Evolutionary conservation across 1,284 basidiomycete genomes (phyloP), one percentile per base, ranked within the genome.

Genomic region (Moniliella sp.): DNA sequence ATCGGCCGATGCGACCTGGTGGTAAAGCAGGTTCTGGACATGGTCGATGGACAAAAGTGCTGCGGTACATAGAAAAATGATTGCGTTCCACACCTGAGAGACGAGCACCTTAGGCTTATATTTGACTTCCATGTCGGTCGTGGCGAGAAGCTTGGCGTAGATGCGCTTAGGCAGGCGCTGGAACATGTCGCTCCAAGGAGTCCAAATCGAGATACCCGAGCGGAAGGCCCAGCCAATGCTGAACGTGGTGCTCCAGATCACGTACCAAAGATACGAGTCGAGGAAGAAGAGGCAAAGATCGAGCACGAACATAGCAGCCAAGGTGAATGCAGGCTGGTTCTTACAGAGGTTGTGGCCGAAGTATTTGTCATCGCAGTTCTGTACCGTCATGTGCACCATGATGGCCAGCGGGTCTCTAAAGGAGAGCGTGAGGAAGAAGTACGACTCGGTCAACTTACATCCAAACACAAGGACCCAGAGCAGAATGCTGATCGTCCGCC

Each of bases 171-270:
- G 56, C 38, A 59, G 38, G 14, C 54, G 51, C n/a, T 57, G 54
- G 54, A 56, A 59, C 40, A 59, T 59, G 40, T 59, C 56, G 28
- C 46, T 48, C 56, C 56, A 59, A 16, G 56, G 56, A 28, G 56
- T 59, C 56, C 56, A 59, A 37, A 59, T 57, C 15, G 56, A 59
- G n/a, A 59, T 46, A 28, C n/a, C 56, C 42, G 54, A 49, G 30
- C 43, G 45, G 43, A 59, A 59, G 11, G 54, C 47, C 56, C 56
- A 59, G 23, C 54, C 56, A 31, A 59, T 49, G 33, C 43, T 48
- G 45, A 59, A 59, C 39, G 57, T 54, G 26, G 56, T 57, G 50
- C 53, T 57, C 56, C 56, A 59, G 23, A 59, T 57, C 37, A 59
- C 56, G 43, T 59, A 59, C 56, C 56, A 59, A 36, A 59, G 33